A percentile compares a stretch with the other conserved stretches of the same genome.
These are phyloP conservation scores for Juglanconis oblonga DNA, from an alignment of 2,329 filamentous ascomycete genomes.

Conservation along the genomic window DNA sequence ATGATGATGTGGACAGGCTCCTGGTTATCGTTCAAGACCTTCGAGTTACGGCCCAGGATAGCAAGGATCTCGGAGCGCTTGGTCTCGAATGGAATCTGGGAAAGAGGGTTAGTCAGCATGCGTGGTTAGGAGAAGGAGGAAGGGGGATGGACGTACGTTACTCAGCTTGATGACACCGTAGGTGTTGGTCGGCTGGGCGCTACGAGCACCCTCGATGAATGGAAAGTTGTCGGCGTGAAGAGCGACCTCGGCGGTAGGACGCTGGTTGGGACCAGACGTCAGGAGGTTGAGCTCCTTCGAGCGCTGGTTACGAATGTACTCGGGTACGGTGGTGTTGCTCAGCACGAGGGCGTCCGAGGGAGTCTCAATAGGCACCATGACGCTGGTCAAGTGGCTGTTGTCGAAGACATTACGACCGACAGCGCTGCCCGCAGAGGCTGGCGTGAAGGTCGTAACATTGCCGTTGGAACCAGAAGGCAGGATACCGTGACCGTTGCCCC, in stretches of 20 bases:
- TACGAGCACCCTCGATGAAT: conserved; percentile 39
- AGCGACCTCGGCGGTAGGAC: conserved; percentile 33
- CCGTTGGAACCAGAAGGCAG: background rate
- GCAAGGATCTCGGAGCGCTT: conserved; percentile 47
- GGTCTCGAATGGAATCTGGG: no score
- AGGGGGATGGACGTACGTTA: conserved; percentile 40
- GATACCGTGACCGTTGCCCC: background rate
- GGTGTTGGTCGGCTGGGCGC: conserved; percentile 26
- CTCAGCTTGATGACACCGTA: conserved; percentile 47
- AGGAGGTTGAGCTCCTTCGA: conserved; percentile 38
- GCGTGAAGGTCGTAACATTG: background rate
- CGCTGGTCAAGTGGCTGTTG: background rate
- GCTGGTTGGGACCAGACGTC: conserved; percentile 29
- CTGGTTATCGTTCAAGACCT: conserved; percentile 49
- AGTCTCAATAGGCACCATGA: background rate
- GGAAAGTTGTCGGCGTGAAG: conserved; percentile 42
- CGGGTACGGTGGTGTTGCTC: conserved; percentile 10
- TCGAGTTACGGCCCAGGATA: conserved; percentile 56
- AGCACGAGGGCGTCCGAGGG: conserved; percentile 2
- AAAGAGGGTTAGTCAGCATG: background rate
- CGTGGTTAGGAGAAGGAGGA: background rate
- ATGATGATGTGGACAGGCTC: conserved; percentile 63
- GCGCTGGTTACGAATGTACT: conserved; percentile 25
- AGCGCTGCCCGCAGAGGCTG: background rate
- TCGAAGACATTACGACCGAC: background rate